Evolutionary conservation across 305 asterid genomes (phyloP).

Genomic region (Lippia alba): DNA sequence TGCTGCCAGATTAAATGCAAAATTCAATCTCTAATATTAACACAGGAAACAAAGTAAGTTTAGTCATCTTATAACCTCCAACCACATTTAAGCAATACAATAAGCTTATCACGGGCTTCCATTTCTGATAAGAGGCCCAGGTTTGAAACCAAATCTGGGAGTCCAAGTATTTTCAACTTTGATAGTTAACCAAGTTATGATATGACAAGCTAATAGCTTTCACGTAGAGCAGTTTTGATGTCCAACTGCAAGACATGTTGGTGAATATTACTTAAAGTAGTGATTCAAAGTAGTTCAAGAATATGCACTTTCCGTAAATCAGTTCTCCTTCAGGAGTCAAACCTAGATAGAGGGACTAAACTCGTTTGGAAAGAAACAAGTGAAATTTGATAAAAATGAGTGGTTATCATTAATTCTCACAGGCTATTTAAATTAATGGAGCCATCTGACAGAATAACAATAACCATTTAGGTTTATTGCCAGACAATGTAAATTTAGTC

Average conservation of each 20-base stretch:
- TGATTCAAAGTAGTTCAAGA: neutral
- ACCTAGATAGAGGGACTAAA: constrained; percentile 4
- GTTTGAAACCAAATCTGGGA: constrained; percentile 11
- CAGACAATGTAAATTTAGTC: constrained; percentile 10
- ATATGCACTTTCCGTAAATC: neutral
- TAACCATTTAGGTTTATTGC: constrained; percentile 18
- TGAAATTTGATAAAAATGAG: constrained; percentile 17
- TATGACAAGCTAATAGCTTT: constrained; percentile 14
- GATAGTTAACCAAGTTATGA: constrained; percentile 3
- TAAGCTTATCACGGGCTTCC: neutral
- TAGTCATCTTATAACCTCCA: constrained; percentile 13
- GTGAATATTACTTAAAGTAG: constrained; percentile 1
- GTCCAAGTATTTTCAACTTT: neutral
- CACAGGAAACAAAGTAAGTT: neutral
- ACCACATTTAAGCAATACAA: constrained; percentile 9
- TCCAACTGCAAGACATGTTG: constrained; percentile 1
- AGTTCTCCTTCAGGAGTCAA: constrained; percentile 2
- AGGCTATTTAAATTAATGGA: constrained; percentile 8
- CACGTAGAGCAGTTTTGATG: constrained; percentile 8
- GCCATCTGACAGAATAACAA: constrained; percentile 17
- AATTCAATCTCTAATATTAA: neutral
- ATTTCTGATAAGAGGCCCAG: constrained; percentile 6
- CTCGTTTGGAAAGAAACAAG: constrained; percentile 9
- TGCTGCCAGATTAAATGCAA: neutral
- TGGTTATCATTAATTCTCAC: constrained; percentile 15